phyloP scores from a whole-genome alignment of 2,329 filamentous ascomycete genomes.

The Immersiporthe knoxdaviesiana region DNA sequence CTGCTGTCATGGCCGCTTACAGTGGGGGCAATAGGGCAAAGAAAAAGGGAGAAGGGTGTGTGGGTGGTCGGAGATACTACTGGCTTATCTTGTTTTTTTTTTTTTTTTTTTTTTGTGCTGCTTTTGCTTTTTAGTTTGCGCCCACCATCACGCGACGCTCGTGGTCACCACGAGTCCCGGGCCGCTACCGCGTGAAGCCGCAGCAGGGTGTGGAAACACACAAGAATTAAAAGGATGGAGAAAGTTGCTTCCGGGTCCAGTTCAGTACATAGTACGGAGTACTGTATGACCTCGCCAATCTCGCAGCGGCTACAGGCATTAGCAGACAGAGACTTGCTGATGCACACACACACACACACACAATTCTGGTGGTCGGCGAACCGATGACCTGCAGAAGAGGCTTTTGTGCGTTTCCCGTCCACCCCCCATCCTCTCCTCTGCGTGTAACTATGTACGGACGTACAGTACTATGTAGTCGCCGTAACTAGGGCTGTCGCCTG shows the following conservation, averaged over 20 bases:
- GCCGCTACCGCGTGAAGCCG: slow-evolving; percentile 10
- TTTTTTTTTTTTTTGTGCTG: no score
- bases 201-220: slow-evolving; percentile 32
- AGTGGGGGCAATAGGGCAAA: not conserved
- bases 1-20: not conserved
- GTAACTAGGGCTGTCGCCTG: not conserved
- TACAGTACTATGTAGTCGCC: not conserved
- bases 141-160: slow-evolving; percentile 6
- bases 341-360: no score
- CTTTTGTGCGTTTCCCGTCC: no score
- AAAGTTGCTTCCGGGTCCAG: slow-evolving; percentile 19
- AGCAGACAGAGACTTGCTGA: slow-evolving; percentile 2
- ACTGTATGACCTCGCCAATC: slow-evolving; percentile 43
- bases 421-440: no score
- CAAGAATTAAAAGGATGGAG: no score
- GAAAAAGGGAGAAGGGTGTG: no score
- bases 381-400: slow-evolving; percentile 8
- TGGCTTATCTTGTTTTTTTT: no score
- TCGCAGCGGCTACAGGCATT: slow-evolving; percentile 36
- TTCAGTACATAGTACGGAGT: no score
- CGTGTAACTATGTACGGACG: no score
- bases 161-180: not conserved
- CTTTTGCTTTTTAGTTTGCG: not conserved
- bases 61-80: no score
- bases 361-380: slow-evolving; percentile 19